Conservation (phyloP, 768 basidiomycete genomes). For the Symmetrospora coprosmae region DNA sequence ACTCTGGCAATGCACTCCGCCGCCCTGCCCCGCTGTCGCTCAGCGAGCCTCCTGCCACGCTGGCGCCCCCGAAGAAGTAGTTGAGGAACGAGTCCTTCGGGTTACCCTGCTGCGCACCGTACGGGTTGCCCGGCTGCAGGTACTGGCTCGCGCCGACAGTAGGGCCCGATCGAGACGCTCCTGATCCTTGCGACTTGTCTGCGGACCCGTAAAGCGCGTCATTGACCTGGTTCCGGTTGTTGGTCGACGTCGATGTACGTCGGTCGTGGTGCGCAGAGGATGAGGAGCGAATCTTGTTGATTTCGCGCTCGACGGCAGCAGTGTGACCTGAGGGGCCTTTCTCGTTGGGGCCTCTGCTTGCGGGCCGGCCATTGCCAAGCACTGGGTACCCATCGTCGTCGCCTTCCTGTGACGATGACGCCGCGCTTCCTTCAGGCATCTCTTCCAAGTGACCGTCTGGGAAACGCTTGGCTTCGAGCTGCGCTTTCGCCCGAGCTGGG, state of each 20-base stretch:
- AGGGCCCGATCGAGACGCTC: slow-evolving; percentile 27
- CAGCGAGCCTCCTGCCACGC: slow-evolving; percentile 39
- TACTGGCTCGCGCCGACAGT: slow-evolving; percentile 24
- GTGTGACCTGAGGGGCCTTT: slow-evolving; percentile 32
- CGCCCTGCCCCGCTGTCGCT: neutral
- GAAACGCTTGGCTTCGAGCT: slow-evolving; percentile 1
- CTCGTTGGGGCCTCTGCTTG: neutral
- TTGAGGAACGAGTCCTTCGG: slow-evolving; percentile 74
- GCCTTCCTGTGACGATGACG: neutral
- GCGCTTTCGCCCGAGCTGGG: neutral
- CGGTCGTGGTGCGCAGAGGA: slow-evolving; percentile 68
- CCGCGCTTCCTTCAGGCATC: neutral
- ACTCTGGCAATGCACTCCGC: neutral
- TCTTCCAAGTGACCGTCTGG: slow-evolving; percentile 18
- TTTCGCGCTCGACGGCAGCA: slow-evolving; percentile 30
- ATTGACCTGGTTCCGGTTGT: neutral
- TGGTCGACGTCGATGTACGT: slow-evolving; percentile 37
- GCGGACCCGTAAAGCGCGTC: slow-evolving; percentile 33
- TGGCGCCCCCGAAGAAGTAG: slow-evolving; percentile 90
- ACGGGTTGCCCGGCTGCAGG: slow-evolving; percentile 14
- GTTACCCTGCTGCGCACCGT: slow-evolving; percentile 18
- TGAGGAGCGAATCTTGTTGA: slow-evolving; percentile 52
- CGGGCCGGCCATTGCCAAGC: slow-evolving; percentile 11
- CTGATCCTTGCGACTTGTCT: slow-evolving; percentile 32
- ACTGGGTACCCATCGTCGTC: slow-evolving; percentile 1